Base-by-base conservation (phyloP, 2,329 filamentous ascomycete genomes). In the Aspergillus caelatus region DNA sequence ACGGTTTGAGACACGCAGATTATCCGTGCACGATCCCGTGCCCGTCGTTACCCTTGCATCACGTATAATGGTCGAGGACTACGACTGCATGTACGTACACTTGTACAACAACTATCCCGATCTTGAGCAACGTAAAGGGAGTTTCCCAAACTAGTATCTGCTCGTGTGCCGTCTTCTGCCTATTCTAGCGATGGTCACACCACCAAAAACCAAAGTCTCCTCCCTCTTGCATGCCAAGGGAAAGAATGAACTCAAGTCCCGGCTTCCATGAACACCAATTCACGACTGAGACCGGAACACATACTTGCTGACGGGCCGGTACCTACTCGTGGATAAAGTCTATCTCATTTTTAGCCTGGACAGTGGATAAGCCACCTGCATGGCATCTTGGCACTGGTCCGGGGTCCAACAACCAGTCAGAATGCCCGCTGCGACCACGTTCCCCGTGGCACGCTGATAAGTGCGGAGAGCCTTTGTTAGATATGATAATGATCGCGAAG, bases 161-260 rank as follows among this genome's bases (percentile, higher is more conserved):
- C 52, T 54, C 52, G 52, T 54, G 52, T 54, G 52, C 52, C 52
- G 32, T 54, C 52, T 34, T 54, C 52, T 54, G 14, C 52, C 52
- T 12, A 36, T 54, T 36, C n/a, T 21, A 10, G 52, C 19, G 19
- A 16, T 36, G 12, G 52, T 54, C 34, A 36, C 21, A 34, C 30
- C 16, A 23, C 16, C 9, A 5, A 32, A 4, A 10, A 19, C 12
- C 16, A n/a, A n/a, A 30, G 12, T 19, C 14, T 7, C 32, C n/a
- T 53, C 8, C 28, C 21, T 50, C 46, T 43, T 53, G 50, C 50
- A 36, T 54, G 52, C 52, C 52, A 54, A 54, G 52, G 19, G 30
- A 30, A 53, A 7, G 26, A 9, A 54, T 16, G 34, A 16, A 36
- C 34, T 16, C 34, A 36, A 32, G n/a, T 14, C 7, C 16, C 41